Evolutionary conservation across 2,329 filamentous ascomycete species (phyloP).

Genomic region (Trichophyton equinum): DNA sequence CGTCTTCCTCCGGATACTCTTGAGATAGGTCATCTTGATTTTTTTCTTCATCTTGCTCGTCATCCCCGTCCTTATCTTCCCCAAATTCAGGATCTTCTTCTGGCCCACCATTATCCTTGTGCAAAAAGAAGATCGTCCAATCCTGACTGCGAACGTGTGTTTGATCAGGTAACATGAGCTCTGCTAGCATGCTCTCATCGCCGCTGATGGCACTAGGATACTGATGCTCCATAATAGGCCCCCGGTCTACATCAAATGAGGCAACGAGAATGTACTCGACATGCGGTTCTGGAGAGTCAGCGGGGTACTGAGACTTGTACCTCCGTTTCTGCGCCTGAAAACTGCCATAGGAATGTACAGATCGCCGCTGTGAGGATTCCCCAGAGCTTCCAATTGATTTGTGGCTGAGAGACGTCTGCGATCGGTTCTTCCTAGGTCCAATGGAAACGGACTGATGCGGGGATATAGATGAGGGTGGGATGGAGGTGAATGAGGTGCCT

Average conservation of each 20-base stretch:
- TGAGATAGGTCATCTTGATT: constrained; percentile 36
- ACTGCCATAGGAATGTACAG: constrained; percentile 19
- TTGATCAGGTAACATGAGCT: constrained; percentile 96
- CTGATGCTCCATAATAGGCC: constrained; percentile 96
- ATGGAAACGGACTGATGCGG: constrained; percentile 33
- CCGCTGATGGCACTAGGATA: constrained; percentile 90
- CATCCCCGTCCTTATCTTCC: constrained; percentile 40
- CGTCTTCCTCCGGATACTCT: constrained; percentile 30
- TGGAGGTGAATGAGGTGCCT: constrained; percentile 51
- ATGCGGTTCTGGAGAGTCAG: constrained; percentile 71
- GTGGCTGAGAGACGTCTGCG: constrained; percentile 45
- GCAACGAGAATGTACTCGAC: constrained; percentile 98
- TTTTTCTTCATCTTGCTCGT: constrained; percentile 18
- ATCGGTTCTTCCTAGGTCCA: constrained; percentile 45
- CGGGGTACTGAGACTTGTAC: constrained; percentile 62
- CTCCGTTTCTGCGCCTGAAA: constrained; percentile 17
- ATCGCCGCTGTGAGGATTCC: constrained; percentile 27
- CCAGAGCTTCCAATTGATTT: constrained; percentile 38
- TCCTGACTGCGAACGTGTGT: constrained; percentile 90
- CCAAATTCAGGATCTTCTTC: constrained; percentile 60
- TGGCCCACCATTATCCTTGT: constrained; percentile 79
- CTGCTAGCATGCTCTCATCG: constrained; percentile 94
- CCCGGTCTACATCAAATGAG: constrained; percentile 91
- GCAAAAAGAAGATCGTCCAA: constrained; percentile 98
- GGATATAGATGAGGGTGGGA: constrained; percentile 37